A percentile compares a stretch with the other conserved stretches of the same genome.
These are phyloP conservation scores for Spathaspora girioi DNA, from an alignment of 805 yeast species.

Conservation along the genomic window DNA sequence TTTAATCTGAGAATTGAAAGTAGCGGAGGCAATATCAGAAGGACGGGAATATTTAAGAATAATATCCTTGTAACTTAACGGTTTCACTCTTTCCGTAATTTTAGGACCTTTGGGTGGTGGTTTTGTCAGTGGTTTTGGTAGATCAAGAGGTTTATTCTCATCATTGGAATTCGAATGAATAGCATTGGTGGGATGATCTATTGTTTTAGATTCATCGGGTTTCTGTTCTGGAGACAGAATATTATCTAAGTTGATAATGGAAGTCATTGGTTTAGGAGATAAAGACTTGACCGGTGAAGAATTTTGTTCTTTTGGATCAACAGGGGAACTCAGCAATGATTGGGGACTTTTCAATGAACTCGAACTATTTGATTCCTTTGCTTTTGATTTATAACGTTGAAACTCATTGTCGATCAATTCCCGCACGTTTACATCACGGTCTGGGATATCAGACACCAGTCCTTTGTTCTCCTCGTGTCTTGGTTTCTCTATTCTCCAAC, in stretches of 20 bases:
- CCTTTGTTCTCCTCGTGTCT: neutral
- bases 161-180: neutral
- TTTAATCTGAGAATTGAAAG: neutral
- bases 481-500: neutral
- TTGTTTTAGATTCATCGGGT: neutral
- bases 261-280: neutral
- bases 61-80: neutral
- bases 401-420: neutral
- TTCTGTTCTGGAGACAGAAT: neutral
- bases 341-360: neutral
- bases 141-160: neutral
- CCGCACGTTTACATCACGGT: neutral
- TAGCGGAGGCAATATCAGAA: neutral
- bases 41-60: neutral
- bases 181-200: neutral
- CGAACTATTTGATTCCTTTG: neutral
- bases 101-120: neutral
- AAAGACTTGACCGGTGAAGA: neutral
- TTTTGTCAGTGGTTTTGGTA: neutral
- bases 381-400: no score
- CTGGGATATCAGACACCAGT: neutral
- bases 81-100: neutral
- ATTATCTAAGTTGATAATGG: neutral
- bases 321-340: neutral
- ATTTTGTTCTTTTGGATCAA: neutral